These are phyloP conservation scores for Drechslerella dactyloides DNA, from an alignment of 2,329 filamentous ascomycete species.

Conservation along the genomic window DNA sequence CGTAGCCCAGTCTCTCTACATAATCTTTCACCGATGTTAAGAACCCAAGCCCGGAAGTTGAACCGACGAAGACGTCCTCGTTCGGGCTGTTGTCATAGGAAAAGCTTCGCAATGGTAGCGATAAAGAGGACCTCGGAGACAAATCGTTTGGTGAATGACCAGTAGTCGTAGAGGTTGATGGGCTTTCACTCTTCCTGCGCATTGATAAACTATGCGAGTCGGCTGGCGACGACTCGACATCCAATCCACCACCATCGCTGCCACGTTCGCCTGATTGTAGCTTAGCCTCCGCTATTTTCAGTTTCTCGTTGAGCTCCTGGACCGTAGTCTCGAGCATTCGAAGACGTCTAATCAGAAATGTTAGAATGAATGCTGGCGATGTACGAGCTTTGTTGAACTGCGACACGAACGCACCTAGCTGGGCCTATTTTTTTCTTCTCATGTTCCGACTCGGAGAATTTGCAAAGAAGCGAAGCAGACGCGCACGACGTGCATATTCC, in stretches of 20 bases:
- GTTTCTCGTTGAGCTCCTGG: conserved; percentile 53
- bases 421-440: conserved; percentile 54
- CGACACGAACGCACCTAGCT: conserved; percentile 51
- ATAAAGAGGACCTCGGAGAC: conserved; percentile 31
- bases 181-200: conserved; percentile 18
- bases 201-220: conserved; percentile 15
- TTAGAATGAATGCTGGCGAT: conserved; percentile 11
- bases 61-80: conserved; percentile 43
- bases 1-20: conserved; percentile 45
- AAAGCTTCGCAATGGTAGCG: conserved; percentile 34
- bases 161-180: conserved; percentile 33
- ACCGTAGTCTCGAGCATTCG: conserved; percentile 53
- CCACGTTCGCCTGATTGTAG: conserved; percentile 37
- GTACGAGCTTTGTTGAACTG: conserved; percentile 2
- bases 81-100: conserved; percentile 36
- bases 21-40: conserved; percentile 47
- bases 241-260: conserved; percentile 15
- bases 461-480: conserved; percentile 54
- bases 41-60: conserved; percentile 46
- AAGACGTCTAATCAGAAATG: conserved; percentile 51
- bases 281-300: conserved; percentile 53
- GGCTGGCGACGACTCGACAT: conserved; percentile 22
- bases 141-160: conserved; percentile 31
- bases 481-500: conserved; percentile 54
- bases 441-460: conserved; percentile 54